A percentile compares a stretch with the other conserved stretches of the same genome.
Conservation (phyloP, 179 eudicot species). For the Silene coronaria region DNA sequence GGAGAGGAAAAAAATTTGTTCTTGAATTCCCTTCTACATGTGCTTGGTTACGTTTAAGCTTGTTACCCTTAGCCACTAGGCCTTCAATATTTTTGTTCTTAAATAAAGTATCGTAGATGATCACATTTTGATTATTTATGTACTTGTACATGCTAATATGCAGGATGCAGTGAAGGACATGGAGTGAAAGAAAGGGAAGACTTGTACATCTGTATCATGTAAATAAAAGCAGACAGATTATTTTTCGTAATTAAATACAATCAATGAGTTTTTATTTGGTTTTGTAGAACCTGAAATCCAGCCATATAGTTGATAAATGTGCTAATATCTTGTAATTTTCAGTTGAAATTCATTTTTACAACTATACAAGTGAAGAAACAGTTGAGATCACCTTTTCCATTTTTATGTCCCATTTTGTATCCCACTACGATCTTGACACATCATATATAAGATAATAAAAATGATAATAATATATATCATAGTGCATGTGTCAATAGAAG, state of each 20-base stretch:
- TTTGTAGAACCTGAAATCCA: neutral
- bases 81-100: neutral
- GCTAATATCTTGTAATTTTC: neutral
- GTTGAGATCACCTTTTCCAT: no score
- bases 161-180: conserved; percentile 86
- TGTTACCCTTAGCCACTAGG: neutral
- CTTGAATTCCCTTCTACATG: no score
- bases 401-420: no score
- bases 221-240: conserved; percentile 20
- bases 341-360: neutral
- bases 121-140: neutral
- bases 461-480: no score
- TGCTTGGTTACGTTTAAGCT: neutral
- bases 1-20: no score
- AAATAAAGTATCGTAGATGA: neutral
- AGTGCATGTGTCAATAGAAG: no score
- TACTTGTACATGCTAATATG: conserved; percentile 19
- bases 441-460: no score
- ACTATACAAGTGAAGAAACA: conserved; percentile 3
- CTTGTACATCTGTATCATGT: conserved; percentile 18
- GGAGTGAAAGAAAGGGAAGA: conserved; percentile 26
- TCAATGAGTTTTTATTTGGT: conserved; percentile 4
- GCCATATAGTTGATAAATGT: neutral
- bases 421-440: no score
- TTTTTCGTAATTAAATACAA: neutral